Conservation (phyloP, 352 stramenopile species). For the Phytophthora kernoviae region DNA sequence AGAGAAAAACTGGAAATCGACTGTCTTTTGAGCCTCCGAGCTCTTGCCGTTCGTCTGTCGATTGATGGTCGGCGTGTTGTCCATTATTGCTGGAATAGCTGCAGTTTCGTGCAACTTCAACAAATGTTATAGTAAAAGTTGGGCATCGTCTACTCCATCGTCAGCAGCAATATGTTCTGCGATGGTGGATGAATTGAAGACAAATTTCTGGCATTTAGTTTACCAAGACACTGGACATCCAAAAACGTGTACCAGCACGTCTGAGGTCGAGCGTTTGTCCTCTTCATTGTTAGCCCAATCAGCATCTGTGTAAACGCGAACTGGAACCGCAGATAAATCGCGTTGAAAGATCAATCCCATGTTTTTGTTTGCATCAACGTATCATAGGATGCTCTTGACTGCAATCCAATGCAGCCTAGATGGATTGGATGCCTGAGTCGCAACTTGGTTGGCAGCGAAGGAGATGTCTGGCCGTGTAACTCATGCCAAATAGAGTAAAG, state of each 20-base stretch:
- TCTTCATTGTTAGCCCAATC: slow-evolving; percentile 16
- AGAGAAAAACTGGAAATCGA: slow-evolving; percentile 13
- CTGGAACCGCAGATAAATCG: background rate
- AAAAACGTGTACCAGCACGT: background rate
- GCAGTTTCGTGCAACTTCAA: background rate
- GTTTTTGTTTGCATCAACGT: slow-evolving; percentile 1
- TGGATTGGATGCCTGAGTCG: background rate
- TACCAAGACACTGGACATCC: slow-evolving; percentile 2
- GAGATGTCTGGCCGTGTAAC: slow-evolving; percentile 8
- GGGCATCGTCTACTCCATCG: slow-evolving; percentile 2
- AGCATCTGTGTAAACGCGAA: slow-evolving; percentile 7
- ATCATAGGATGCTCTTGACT: slow-evolving; percentile 18
- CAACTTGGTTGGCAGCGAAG: slow-evolving; percentile 11
- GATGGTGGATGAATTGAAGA: slow-evolving; percentile 15
- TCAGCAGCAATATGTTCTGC: slow-evolving; percentile 11
- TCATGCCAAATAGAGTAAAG: slow-evolving; percentile 6
- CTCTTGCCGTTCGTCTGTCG: slow-evolving; percentile 10
- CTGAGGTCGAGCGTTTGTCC: background rate
- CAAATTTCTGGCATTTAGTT: slow-evolving; percentile 6
- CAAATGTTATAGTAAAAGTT: background rate
- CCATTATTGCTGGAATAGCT: slow-evolving; percentile 8
- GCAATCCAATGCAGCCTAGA: slow-evolving; percentile 6
- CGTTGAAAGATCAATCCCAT: background rate
- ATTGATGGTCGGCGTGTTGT: slow-evolving; percentile 18
- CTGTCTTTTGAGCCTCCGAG: slow-evolving; percentile 8